Evolutionary conservation across 768 basidiomycete genomes (phyloP), one percentile per base, ranked within the genome.

Genomic region (Holtermannia corniformis): DNA sequence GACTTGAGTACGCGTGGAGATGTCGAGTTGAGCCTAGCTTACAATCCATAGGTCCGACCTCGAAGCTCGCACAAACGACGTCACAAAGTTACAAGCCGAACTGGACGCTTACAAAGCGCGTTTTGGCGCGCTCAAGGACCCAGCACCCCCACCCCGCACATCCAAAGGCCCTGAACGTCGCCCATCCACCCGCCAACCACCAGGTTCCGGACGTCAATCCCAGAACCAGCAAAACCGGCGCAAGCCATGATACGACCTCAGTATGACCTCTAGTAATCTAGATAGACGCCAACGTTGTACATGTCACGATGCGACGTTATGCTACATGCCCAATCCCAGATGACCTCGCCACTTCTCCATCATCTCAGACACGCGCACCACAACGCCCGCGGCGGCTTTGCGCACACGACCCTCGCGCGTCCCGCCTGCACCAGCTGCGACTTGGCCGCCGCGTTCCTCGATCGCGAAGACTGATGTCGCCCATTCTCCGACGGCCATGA

Each of bases 401-500:
- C 78, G 79, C 27, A 89, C 65, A 57, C 80, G 79, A 1, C 78
- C 72, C 23, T 72, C 65, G 22, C 53, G 58, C 67, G 64, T 83
- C 82, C 56, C 82, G 76, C 46, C 77, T 62, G 19, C 88, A 85
- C 44, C 87, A 84, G 3, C 80, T 79, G 1, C 84, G 81, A 56
- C 78, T 73, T 58, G 50, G 40, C 79, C 64, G 0, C 90, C 86
- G 58, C 78, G 78, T 52, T 87, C 85, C 51, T 91, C 68, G 49
- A 64, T 71, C 10, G 75, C 69, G 64, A 92, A 84, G 2, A 91
- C 75, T 44, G 75, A 76, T 10, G 76, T 75, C 1, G 84, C 86
- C 92, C 91, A 95, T 67, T 92, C 88, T 4, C 83, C 82, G 1
- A 79, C 73, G 1, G 82, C 83, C 21, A 88, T 72, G 27, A 93